A percentile compares a stretch with the other conserved stretches of the same genome.
Evolutionary conservation across 306 rosid species (phyloP).

Genomic region (Dalbergia cochinchinensis): DNA sequence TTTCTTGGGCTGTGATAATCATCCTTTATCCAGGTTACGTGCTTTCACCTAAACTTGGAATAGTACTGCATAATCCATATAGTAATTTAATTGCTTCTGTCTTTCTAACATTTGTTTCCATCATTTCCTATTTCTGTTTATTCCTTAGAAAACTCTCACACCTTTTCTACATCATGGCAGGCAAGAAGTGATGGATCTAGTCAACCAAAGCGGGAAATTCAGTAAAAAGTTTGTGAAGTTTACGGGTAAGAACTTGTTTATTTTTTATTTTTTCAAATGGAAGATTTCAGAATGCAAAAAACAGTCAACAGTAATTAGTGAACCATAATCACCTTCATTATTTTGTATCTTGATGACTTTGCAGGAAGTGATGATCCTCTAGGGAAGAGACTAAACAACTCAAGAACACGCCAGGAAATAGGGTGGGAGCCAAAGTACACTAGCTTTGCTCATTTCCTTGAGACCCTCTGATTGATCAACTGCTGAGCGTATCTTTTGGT

Average conservation of each 20-base stretch:
- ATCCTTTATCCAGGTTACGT: constrained; percentile 89
- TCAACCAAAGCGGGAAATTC: constrained; percentile 82
- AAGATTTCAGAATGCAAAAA: constrained; percentile 1
- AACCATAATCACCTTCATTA: neutral
- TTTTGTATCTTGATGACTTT: constrained; percentile 16
- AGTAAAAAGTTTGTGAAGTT: constrained; percentile 74
- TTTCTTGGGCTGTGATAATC: constrained; percentile 93
- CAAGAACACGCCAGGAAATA: constrained; percentile 72
- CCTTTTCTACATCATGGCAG: constrained; percentile 58
- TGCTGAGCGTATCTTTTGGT: constrained; percentile 22
- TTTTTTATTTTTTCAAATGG: neutral
- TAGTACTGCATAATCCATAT: neutral
- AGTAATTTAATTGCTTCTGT: neutral
- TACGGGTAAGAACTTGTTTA: constrained; percentile 61
- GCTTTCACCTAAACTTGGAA: neutral
- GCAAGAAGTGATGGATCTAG: constrained; percentile 94
- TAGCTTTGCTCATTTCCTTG: constrained; percentile 78
- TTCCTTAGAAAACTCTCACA: constrained; percentile 25
- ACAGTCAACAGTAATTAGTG: neutral
- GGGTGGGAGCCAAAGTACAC: constrained; percentile 98
- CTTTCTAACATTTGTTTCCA: constrained; percentile 1
- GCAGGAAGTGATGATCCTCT: constrained; percentile 82
- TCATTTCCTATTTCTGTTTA: neutral
- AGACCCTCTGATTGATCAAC: constrained; percentile 51
- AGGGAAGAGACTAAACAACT: constrained; percentile 91